phyloP scores from a whole-genome alignment of 768 basidiomycete species.

The Daedalea quercina region DNA sequence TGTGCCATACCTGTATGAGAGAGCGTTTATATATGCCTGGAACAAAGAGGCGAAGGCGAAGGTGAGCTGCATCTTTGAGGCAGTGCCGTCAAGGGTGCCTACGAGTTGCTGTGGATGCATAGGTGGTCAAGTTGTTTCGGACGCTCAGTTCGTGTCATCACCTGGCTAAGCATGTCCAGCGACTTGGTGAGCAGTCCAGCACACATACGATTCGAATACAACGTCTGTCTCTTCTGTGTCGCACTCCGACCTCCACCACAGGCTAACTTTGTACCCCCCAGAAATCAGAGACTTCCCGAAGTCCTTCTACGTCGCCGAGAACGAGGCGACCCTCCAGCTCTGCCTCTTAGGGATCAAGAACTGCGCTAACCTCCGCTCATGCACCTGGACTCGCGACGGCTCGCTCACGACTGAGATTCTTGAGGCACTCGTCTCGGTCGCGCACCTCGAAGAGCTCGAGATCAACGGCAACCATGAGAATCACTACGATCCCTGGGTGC shows the following conservation, averaged over 20 bases:
- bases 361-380: conserved; percentile 53
- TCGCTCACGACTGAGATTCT: conserved; percentile 58
- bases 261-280: background rate
- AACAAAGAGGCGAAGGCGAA: conserved; percentile 56
- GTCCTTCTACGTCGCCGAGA: conserved; percentile 24
- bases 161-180: conserved; percentile 51
- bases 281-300: conserved; percentile 70
- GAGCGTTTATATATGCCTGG: conserved; percentile 64
- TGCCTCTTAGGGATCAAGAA: conserved; percentile 51
- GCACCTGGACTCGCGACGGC: conserved; percentile 78
- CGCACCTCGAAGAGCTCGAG: conserved; percentile 48
- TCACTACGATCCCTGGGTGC: conserved; percentile 46
- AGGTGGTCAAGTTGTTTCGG: conserved; percentile 58
- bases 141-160: conserved; percentile 49
- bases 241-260: too few species aligned
- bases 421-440: conserved; percentile 37
- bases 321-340: conserved; percentile 29
- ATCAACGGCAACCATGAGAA: conserved; percentile 59
- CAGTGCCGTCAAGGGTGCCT: too few species aligned
- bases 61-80: conserved; percentile 26
- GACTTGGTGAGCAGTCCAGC: conserved; percentile 41
- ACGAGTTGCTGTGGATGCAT: background rate
- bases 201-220: background rate
- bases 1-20: conserved; percentile 45
- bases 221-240: too few species aligned